A percentile compares a stretch with the other conserved stretches of the same genome.
phyloP scores from a whole-genome alignment of 768 basidiomycete genomes.

The Symmetrospora coprosmae region DNA sequence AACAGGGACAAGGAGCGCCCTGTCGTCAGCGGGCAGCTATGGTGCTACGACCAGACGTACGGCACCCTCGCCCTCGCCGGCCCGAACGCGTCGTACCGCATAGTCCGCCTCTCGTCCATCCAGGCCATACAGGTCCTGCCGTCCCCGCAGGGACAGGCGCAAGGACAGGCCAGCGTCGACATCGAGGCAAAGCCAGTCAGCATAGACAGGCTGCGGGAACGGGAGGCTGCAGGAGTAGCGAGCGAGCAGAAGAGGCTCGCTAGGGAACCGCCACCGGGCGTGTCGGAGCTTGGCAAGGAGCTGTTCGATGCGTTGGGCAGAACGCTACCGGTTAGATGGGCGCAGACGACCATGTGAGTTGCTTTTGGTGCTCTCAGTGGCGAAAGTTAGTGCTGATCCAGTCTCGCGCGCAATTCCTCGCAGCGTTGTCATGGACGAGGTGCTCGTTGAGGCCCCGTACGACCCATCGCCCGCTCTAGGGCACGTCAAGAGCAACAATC shows the following conservation, averaged over 20 bases:
- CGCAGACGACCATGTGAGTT: neutral
- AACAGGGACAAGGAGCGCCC: neutral
- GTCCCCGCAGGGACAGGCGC: too few relatives aligned
- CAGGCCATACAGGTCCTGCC: neutral
- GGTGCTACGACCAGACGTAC: constrained; percentile 5
- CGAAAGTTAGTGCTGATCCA: neutral
- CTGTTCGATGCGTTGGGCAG: constrained; percentile 25
- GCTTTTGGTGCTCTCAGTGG: neutral
- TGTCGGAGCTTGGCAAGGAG: constrained; percentile 15
- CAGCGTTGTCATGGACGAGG: constrained; percentile 31
- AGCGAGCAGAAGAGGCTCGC: neutral
- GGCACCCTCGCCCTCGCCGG: constrained; percentile 4
- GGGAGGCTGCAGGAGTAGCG: constrained; percentile 3
- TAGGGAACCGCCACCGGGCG: constrained; percentile 13
- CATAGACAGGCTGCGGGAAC: neutral
- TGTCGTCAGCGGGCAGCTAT: constrained; percentile 2
- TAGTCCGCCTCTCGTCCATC: neutral
- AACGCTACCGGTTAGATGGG: constrained; percentile 29
- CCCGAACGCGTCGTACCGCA: neutral
- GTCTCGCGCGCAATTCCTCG: neutral
- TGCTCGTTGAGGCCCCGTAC: constrained; percentile 26
- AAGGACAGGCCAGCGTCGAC: too few relatives aligned
- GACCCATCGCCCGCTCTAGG: neutral
- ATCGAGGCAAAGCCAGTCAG: too few relatives aligned
- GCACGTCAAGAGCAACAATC: neutral